Conservation (phyloP, 306 rosid species). For the Cicer arietinum region DNA sequence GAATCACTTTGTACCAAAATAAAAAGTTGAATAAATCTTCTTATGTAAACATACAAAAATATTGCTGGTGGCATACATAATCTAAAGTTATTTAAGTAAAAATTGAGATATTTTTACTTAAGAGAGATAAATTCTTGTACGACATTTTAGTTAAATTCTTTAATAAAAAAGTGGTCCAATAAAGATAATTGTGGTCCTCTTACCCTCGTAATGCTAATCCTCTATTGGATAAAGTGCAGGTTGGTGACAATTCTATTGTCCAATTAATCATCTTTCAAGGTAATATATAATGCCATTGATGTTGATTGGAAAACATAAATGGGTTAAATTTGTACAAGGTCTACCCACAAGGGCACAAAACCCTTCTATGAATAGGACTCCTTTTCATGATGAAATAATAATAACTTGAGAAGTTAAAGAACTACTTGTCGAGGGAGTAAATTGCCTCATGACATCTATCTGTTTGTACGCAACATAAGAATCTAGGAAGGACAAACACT, state of each 20-base stretch:
- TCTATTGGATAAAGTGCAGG: background rate
- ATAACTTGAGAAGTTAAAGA: background rate
- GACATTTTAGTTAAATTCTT: background rate
- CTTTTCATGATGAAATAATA: constrained; percentile 34
- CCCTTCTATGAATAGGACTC: constrained; percentile 12
- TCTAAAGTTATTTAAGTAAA: no score
- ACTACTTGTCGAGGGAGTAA: background rate
- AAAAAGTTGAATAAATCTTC: no score
- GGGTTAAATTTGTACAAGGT: background rate
- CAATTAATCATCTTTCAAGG: constrained; percentile 28
- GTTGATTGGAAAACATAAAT: constrained; percentile 36
- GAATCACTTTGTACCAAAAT: no score
- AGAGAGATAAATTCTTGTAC: no score
- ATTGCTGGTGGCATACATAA: no score
- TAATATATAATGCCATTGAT: constrained; percentile 30
- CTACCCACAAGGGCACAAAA: constrained; percentile 30
- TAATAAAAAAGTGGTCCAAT: constrained; percentile 49
- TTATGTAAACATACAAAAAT: no score
- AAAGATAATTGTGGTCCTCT: constrained; percentile 51
- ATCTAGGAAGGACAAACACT: background rate
- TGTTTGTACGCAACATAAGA: background rate
- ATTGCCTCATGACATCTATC: constrained; percentile 19
- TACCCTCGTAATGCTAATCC: constrained; percentile 35
- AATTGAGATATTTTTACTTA: no score
- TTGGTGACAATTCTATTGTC: constrained; percentile 32